A percentile compares a stretch with the other conserved stretches of the same genome.
Evolutionary conservation across 2,329 filamentous ascomycete genomes (phyloP).

Genomic region (Curvularia hawaiiensis): DNA sequence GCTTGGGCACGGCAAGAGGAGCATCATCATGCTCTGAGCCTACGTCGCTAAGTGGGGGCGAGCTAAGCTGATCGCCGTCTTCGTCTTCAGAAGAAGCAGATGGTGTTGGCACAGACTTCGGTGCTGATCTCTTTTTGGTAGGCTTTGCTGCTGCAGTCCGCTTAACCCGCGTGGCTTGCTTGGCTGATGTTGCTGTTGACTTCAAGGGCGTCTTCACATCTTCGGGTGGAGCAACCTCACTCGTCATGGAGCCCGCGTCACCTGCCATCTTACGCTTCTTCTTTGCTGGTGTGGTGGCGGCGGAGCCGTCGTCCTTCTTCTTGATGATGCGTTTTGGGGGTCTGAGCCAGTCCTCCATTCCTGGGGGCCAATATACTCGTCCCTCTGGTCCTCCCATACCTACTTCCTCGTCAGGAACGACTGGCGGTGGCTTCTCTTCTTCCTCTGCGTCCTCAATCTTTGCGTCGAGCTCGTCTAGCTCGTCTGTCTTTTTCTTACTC

Average conservation of each 20-base stretch:
- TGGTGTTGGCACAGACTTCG: constrained; percentile 51
- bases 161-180: constrained; percentile 41
- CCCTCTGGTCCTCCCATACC: constrained; percentile 84
- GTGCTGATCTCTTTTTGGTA: constrained; percentile 46
- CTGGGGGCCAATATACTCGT: constrained; percentile 87
- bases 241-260: constrained; percentile 32
- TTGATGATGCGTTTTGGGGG: constrained; percentile 75
- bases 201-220: constrained; percentile 43
- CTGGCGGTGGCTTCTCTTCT: constrained; percentile 40
- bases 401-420: constrained; percentile 70
- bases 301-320: constrained; percentile 53
- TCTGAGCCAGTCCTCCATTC: constrained; percentile 88
- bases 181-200: constrained; percentile 36
- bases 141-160: constrained; percentile 23
- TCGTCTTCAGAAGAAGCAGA: constrained; percentile 48
- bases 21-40: constrained; percentile 33
- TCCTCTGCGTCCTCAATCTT: constrained; percentile 47
- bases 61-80: constrained; percentile 40
- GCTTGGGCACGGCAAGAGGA: constrained; percentile 31
- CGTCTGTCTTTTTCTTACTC: constrained; percentile 49
- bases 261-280: constrained; percentile 39
- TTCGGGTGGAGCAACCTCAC: constrained; percentile 38
- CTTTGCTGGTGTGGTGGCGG: constrained; percentile 29
- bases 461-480: constrained; percentile 47
- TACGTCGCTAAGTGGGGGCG: constrained; percentile 49